Evolutionary conservation across 306 rosid genomes (phyloP).

Genomic region (Mimosa pudica): DNA sequence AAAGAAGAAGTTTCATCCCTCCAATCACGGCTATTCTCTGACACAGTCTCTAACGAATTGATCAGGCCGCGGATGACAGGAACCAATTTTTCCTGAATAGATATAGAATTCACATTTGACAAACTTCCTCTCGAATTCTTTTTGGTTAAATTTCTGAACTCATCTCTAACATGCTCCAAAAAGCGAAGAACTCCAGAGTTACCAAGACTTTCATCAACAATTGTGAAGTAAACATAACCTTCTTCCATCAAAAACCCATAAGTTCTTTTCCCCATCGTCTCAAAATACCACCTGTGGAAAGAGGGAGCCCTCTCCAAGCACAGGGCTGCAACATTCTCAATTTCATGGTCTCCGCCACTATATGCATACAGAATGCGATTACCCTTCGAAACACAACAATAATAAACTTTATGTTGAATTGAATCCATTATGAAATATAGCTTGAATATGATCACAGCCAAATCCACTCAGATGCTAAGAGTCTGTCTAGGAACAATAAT

Average conservation of each 20-base stretch:
- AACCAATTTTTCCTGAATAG: conserved; percentile 66
- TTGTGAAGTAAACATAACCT: conserved; percentile 63
- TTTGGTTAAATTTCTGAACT: conserved; percentile 56
- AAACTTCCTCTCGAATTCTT: conserved; percentile 72
- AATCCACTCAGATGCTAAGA: conserved; percentile 26
- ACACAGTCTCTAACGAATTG: conserved; percentile 72
- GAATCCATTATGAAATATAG: conserved; percentile 48
- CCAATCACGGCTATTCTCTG: conserved; percentile 59
- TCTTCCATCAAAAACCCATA: conserved; percentile 78
- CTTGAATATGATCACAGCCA: conserved; percentile 31
- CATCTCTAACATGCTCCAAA: conserved; percentile 79
- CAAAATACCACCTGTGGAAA: conserved; percentile 81
- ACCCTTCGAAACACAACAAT: conserved; percentile 76
- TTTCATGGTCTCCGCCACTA: conserved; percentile 58
- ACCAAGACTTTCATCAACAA: conserved; percentile 67
- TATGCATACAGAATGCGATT: conserved; percentile 58
- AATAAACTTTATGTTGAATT: conserved; percentile 60
- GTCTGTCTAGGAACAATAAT: neutral
- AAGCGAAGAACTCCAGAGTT: conserved; percentile 65
- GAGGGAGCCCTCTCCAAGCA: conserved; percentile 78
- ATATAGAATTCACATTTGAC: conserved; percentile 52
- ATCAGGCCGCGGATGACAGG: conserved; percentile 66
- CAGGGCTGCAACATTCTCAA: conserved; percentile 55
- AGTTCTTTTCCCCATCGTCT: conserved; percentile 65
- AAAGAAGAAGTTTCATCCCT: conserved; percentile 46